Base-by-base conservation (phyloP, 2,329 filamentous ascomycete species). In the Sarocladium oryzae region DNA sequence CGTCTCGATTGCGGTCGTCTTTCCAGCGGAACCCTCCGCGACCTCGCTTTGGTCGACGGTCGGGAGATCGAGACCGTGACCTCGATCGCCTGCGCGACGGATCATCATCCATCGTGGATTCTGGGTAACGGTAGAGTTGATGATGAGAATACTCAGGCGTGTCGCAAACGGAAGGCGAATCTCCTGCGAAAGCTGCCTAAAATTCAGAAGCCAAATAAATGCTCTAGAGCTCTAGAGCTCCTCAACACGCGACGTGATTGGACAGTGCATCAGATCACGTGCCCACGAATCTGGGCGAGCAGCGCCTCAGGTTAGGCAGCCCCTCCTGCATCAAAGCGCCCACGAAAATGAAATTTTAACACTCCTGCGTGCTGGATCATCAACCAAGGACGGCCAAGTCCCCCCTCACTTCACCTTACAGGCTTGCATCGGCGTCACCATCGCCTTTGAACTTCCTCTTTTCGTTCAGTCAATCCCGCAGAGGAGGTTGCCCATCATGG, bases 11-110 rank as follows among this genome's bases (percentile, higher is more conserved):
- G 35, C 76, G 71, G 58, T 73, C 77, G 50, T 80, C 77, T 58
- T 84, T 84, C 72, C 76, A 83, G 57, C 74, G 75, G 57, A 84
- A 80, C 9, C 79, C 78, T 4, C 76, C 74, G 45, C 56, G 61
- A 30, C 57, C 53, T 28, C 56, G 60, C 8, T 60, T 57, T 1
- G 56, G 56, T 2, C 57, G 54, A 9, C 59, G 57, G 1, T 55
- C 33, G 3, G 63, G 63, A 2, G 63, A 65, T 18, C 59, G 56
- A 5, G 63, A 65, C 20, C 57, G 54, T 18, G 63, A 61, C 37
- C 61, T 57, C 33, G 56, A 57, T 52, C 59, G 54, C 51, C 56
- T 57, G 20, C 48, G 51, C 23, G 58, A 54, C 16, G 56, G 41
- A n/a, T 53, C 50, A 50, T 61, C 60, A 2, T 55, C 54, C 63